A percentile compares a stretch with the other conserved stretches of the same genome.
phyloP scores from a whole-genome alignment of 1,139 yeast species.

The Candida tetrigidarum region DNA sequence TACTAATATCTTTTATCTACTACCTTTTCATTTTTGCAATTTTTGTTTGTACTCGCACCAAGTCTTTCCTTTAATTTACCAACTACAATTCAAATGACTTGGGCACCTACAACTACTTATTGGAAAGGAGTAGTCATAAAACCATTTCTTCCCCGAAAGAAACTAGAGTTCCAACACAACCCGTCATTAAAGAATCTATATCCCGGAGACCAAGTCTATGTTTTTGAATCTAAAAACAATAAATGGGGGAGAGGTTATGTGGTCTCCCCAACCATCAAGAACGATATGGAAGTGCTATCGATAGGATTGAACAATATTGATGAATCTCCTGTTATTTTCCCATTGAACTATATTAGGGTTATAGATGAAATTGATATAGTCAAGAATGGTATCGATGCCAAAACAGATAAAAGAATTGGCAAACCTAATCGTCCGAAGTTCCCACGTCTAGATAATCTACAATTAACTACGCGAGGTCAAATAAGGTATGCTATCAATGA shows the following conservation, averaged over 20 bases:
- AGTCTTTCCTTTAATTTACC: neutral
- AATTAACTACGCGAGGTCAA: conserved; percentile 52
- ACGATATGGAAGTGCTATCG: conserved; percentile 66
- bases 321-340: conserved; percentile 52
- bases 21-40: neutral
- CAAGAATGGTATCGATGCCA: conserved; percentile 27
- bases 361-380: conserved; percentile 35
- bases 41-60: neutral
- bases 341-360: conserved; percentile 57
- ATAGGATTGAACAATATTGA: conserved; percentile 61
- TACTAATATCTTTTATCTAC: neutral
- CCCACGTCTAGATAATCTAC: conserved; percentile 21
- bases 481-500: conserved; percentile 59
- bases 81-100: conserved; percentile 19
- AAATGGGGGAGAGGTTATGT: conserved; percentile 86
- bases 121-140: conserved; percentile 56
- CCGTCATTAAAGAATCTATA: conserved; percentile 57
- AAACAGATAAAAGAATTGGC: conserved; percentile 16
- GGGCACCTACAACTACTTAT: conserved; percentile 45
- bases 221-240: conserved; percentile 67
- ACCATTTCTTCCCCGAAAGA: conserved; percentile 66
- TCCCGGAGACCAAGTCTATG: conserved; percentile 81
- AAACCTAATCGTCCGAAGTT: conserved; percentile 58
- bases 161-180: conserved; percentile 43
- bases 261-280: conserved; percentile 64